Evolutionary conservation across 192 early-diverging fungal genomes (phyloP), one percentile per base, ranked within the genome.

Genomic region (Dissophora ornata): DNA sequence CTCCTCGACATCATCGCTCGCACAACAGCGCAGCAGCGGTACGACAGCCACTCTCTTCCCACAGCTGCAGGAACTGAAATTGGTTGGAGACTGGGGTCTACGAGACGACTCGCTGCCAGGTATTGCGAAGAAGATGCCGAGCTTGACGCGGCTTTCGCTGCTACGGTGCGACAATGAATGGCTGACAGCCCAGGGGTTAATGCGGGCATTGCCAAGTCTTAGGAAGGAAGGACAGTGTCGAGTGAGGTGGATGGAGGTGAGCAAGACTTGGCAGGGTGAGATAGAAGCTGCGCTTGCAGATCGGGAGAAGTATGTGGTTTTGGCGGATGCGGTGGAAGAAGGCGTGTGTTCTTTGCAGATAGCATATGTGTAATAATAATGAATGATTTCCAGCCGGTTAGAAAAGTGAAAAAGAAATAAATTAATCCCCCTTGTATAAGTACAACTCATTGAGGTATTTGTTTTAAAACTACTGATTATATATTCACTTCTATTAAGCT

Each of bases 41-140:
- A 9, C 41, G 16, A 30, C 22, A 51, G 40, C 28, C 24, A 21
- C 29, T 0, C 44, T 54, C 5, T 62, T 73, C 16, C 53, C 44
- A 9, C 16, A 26, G 12, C 49, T 73, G 28, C 47, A 73, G n/a
- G 70, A 73, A 16, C 62, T 73, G 13, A 63, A 45, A 13, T 19
- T 73, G 33, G 70, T 51, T 5, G 70, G 70, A 12, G 60, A 73
- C 22, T 73, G 70, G 70, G 56, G 62, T 36, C 70, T 73, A 22
- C 16, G 22, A 5, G 49, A 73, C 38, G 38, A 41, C 22, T 64
- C 70, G 2, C 32, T 73, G 5, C n/a, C 58, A 24, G 40, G 47
- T 24, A 73, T 73, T 34, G 54, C 46, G 16, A 18, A 57, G 42
- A 33, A 15, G 38, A 58, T 73, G 55, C 70, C 70, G 18, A 33